A percentile compares a stretch with the other conserved stretches of the same genome.
Evolutionary conservation across 306 rosid species (phyloP).

Genomic region (Senna tora): DNA sequence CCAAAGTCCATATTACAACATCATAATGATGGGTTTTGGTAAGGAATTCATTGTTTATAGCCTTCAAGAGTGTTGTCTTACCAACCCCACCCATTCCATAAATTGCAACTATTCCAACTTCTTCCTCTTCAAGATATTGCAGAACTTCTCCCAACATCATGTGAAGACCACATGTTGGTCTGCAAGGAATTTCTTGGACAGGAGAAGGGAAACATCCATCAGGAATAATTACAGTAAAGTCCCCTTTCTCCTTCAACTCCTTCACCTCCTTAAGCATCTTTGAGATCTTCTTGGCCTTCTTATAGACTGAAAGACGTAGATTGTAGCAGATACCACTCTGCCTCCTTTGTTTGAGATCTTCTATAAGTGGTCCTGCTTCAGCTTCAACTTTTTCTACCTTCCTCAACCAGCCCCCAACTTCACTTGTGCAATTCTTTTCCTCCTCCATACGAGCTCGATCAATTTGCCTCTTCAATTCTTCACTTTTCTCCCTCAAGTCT

Average conservation of each 20-base stretch:
- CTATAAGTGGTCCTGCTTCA: not conserved
- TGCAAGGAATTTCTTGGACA: not conserved
- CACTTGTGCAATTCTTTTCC: not conserved
- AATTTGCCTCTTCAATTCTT: not conserved
- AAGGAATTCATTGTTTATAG: not conserved
- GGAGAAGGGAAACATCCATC: not conserved
- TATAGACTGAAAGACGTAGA: not conserved
- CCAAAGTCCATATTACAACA: not conserved
- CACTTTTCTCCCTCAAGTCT: not conserved
- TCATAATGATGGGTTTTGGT: not conserved
- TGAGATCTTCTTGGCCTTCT: not conserved
- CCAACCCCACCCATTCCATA: not conserved
- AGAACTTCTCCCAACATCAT: not conserved
- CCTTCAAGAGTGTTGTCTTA: not conserved
- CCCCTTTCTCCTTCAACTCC: not conserved
- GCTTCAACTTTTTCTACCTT: not conserved
- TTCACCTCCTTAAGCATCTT: not conserved
- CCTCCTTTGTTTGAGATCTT: not conserved
- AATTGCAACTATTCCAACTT: not conserved
- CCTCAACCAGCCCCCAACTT: not conserved
- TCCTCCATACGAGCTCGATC: not conserved
- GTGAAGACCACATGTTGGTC: not conserved
- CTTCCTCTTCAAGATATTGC: not conserved
- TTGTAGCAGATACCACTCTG: not conserved
- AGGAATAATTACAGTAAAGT: not conserved